Base-by-base conservation (phyloP, 179 eudicot genomes). In the Sideroxylon spinosum region DNA sequence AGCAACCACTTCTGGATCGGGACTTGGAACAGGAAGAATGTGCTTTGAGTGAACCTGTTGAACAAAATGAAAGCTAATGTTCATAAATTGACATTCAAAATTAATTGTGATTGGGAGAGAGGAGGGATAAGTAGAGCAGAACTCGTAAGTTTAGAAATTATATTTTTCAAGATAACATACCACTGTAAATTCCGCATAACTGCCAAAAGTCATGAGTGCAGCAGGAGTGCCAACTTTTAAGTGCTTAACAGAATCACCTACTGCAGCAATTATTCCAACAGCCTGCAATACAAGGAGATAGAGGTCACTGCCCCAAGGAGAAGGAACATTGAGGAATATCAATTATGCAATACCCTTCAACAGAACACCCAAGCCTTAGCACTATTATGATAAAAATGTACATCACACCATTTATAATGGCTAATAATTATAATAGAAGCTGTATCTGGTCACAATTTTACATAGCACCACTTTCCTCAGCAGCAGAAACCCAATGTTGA, bases 1-100 rank as follows among this genome's bases (percentile, higher is more conserved):
- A 22, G 98, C 99, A 83, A 95, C 90, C 76, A 93, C 95, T 89
- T 93, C 98, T 76, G 99, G 96, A 83, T 91, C 97, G 76, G 99
- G 98, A 81, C 95, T 90, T 73, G 88, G 90, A 78, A 95, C 98
- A 68, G 98, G 97, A 86, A 95, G 98, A 71, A 95, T 90, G 82
- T 86, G 94, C 75, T 87, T 93, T 59, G 98, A 87, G 56, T 90
- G 91, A 80, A 95, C 96, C 99, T 95, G 55, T n/a, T 57, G 73
- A 78, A 78, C 80, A 48, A 74, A 72, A 80, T 46, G 77, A 62
- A 59, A 69, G 16, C 53, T 19, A 52, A 69, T 56, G 20, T 23
- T 10, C 23, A 63, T 16, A 60, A 62, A 74, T 68, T 68, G 37
- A 59, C 52, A 19, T 32, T 52, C 14, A 60, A 77, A 22, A 37